These are phyloP conservation scores for Trichoderma sp. DNA, from an alignment of 2,329 filamentous ascomycete species.

Conservation along the genomic window DNA sequence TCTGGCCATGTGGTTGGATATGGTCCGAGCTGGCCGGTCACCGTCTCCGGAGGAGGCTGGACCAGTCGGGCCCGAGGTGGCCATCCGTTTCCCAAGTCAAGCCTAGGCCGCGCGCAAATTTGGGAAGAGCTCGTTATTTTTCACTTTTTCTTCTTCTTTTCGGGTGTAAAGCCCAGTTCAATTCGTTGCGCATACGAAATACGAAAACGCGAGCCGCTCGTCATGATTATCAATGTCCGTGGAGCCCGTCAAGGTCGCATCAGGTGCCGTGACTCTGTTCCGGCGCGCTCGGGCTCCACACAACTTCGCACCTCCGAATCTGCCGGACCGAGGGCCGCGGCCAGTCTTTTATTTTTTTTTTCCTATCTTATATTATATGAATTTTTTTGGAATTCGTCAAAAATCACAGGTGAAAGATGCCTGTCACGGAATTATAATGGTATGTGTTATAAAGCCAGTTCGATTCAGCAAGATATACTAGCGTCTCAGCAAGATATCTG, in stretches of 20 bases:
- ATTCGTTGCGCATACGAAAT: background rate
- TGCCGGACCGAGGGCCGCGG: conserved; percentile 7
- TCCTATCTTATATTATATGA: no score
- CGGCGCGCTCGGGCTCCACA: conserved; percentile 8
- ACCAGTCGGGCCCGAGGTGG: background rate
- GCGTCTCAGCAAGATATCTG: background rate
- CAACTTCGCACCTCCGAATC: background rate
- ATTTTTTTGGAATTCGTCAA: no score
- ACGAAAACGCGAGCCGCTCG: background rate
- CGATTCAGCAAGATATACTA: background rate
- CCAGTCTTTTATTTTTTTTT: background rate
- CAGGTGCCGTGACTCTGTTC: background rate
- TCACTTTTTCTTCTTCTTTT: no score
- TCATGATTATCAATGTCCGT: background rate
- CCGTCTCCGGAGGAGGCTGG: conserved; percentile 7
- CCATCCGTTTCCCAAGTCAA: background rate
- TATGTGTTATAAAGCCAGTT: background rate
- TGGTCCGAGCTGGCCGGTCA: conserved; percentile 8
- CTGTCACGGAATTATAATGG: background rate
- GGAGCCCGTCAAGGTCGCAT: conserved; percentile 5
- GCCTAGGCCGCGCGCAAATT: background rate
- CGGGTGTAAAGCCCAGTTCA: background rate
- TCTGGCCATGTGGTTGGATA: conserved; percentile 7
- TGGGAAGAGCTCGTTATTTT: background rate
- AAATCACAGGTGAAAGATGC: background rate